Conservation (phyloP, 805 yeast species). For the Yamadazyma akitaensis region DNA sequence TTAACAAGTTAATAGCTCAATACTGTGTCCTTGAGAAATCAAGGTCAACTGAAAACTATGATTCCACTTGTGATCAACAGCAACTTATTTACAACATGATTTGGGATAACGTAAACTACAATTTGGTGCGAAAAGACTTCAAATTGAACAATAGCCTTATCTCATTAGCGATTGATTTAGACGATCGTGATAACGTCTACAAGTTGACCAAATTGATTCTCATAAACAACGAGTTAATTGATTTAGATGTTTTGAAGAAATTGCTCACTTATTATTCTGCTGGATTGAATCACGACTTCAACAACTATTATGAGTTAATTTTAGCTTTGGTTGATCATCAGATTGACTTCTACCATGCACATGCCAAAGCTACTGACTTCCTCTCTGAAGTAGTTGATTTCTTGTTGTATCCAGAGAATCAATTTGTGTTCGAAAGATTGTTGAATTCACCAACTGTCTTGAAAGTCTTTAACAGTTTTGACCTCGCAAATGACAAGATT, state of each 20-base stretch:
- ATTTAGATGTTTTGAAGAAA: slow-evolving; percentile 27
- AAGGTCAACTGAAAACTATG: slow-evolving; percentile 6
- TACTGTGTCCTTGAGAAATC: slow-evolving; percentile 18
- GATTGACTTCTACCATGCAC: slow-evolving; percentile 19
- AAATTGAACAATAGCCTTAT: slow-evolving; percentile 23
- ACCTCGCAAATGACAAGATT: slow-evolving; percentile 28
- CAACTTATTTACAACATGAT: slow-evolving; percentile 15
- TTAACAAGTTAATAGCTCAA: slow-evolving; percentile 21
- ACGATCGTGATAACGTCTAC: slow-evolving; percentile 32
- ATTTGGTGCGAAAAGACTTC: slow-evolving; percentile 36
- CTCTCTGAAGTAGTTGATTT: slow-evolving; percentile 28
- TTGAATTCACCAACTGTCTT: slow-evolving; percentile 29
- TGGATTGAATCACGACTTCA: slow-evolving; percentile 18
- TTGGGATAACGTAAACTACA: slow-evolving; percentile 33
- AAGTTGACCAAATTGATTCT: slow-evolving; percentile 36
- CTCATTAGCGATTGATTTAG: slow-evolving; percentile 28
- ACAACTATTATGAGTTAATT: slow-evolving; percentile 28
- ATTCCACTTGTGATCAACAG: slow-evolving; percentile 1
- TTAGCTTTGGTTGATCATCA: slow-evolving; percentile 36
- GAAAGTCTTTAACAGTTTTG: slow-evolving; percentile 23
- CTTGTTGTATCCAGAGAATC: slow-evolving; percentile 14
- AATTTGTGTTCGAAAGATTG: slow-evolving; percentile 15
- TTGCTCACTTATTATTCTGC: slow-evolving; percentile 23
- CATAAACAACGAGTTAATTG: slow-evolving; percentile 27
- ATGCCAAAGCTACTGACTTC: slow-evolving; percentile 24